Base-by-base conservation (phyloP, 192 early-diverging fungal genomes). In the Coemansia brasiliensis region DNA sequence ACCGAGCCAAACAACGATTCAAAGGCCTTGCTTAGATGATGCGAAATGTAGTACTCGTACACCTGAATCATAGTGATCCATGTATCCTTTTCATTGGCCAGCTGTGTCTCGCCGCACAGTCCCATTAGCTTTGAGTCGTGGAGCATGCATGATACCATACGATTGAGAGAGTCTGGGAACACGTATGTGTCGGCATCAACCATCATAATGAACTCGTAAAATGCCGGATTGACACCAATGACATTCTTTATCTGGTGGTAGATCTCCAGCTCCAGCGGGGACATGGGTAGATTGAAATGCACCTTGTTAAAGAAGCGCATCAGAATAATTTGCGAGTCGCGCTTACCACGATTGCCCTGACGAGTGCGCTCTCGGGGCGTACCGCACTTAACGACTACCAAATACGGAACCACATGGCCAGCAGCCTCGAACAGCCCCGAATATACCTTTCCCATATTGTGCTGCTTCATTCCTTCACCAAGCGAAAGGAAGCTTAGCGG, bases 31-130 rank as follows among this genome's bases (percentile, higher is more conserved):
- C 94, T 87, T 54, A 98, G 84, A 65, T 98, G 96, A 77, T 98
- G 96, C 35, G 89, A 92, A 59, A 98, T 96, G 81, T 91, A 98
- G 83, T 98, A 98, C 80, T 99, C 96, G 75, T 98, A 98, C 24
- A 99, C 93, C 74, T 98, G 96, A 74, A 99, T 98, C 94, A 97
- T 97, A 2, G 96, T 94, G 50, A 94, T 92, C 92, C 92, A 98
- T 15, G 92, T 91, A 49, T 91, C 85, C 67, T 92, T 89, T 66
- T 98, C 95, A 77, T 98, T 98, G 4, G 91, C 85, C 56, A 99
- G 83, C 69, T 86, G 86, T 3, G 98, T 99, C 63, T 99, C 98
- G 55, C 98, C 98, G 72, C 95, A 98, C 32, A 94, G 74, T 42
- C 96, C 98, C 83, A 94, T 91, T 42, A 99, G 87, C 81, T 91